Evolutionary conservation across 306 rosid species (phyloP), one percentile per base, ranked within the genome.

Genomic region (Dryas drummondii): DNA sequence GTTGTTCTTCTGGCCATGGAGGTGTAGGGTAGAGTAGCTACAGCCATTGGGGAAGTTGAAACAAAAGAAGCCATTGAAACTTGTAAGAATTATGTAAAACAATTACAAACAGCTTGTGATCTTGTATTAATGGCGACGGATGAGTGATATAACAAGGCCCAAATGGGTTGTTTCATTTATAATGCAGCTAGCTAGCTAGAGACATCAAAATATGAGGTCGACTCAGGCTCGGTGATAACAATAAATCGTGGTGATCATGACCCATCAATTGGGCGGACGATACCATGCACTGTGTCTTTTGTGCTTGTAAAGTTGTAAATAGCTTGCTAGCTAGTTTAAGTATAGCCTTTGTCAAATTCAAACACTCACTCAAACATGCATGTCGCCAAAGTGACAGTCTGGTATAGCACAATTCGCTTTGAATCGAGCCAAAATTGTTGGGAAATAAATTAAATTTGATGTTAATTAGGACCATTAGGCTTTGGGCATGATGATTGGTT

Each of bases 51-150:
- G 7, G 82, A 74, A 68, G 76, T 78, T 49, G 85, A 74, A 62
- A 80, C 51, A 49, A 88, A 42, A 74, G 86, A 79, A 76, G 86
- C 86, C 89, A 88, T 88, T 47, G 13, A 16, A 68, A 42, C 4
- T 48, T 46, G 22, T 3, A 40, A 52, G 19, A 7, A 27, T 1
- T 42, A 4, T 1, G 15, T 26, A 14, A 10, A 58, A 19, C 4
- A 42, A 52, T 19, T 14, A 5, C 55, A 7, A 57, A 32, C 4
- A 46, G 40, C 42, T 50, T 6, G 6, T 14, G 37, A 32, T 12
- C 12, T 26, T 15, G 41, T 11, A 12, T 63, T 41, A 58, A 15
- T 45, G 17, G 26, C 4, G 7, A 45, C 1, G 15, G 53, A 15
- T 32, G 37, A 32, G 37, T 32, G 37, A 32, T 32, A 32, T 32